Percentiles rank a stretch among this genome's conserved stretches.
phyloP scores from a whole-genome alignment of 2,329 filamentous ascomycete species.

The Emericellopsis atlantica region DNA sequence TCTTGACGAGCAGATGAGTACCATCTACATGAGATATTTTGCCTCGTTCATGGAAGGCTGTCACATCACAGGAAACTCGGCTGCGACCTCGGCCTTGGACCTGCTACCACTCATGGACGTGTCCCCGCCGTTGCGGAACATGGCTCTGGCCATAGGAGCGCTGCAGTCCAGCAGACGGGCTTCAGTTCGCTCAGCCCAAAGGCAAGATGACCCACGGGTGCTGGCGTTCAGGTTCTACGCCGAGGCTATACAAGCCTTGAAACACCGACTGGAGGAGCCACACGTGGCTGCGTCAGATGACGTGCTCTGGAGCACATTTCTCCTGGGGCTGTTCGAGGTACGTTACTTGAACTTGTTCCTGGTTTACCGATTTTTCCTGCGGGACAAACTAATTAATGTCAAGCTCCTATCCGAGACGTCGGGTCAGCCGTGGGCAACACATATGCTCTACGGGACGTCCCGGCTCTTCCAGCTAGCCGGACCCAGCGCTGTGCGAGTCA shows the following conservation, averaged over 20 bases:
- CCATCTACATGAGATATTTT: conserved; percentile 7
- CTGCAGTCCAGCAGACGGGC: conserved; percentile 10
- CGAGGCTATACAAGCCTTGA: conserved; percentile 7
- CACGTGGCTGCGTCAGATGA: too few species aligned
- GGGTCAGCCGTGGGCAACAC: conserved; percentile 11
- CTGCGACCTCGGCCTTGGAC: not conserved
- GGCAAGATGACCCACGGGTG: not conserved
- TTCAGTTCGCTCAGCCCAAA: not conserved
- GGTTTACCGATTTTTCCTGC: not conserved
- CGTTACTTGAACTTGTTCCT: not conserved
- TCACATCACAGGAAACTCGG: not conserved
- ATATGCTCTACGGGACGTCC: conserved; percentile 13
- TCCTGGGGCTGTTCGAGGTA: conserved; percentile 15
- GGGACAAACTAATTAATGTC: fast-evolving
- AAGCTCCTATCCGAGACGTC: conserved; percentile 13
- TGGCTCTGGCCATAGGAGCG: conserved; percentile 12
- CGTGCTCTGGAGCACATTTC: conserved; percentile 12
- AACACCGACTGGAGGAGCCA: not conserved
- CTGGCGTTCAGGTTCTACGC: conserved; percentile 9
- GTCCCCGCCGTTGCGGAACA: conserved; percentile 6
- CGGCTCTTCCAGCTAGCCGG: conserved; percentile 8
- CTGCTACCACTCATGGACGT: conserved; percentile 8
- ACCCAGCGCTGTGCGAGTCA: not conserved
- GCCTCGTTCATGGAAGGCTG: conserved; percentile 6
- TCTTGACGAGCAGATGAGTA: not conserved